phyloP scores from a whole-genome alignment of 805 yeast genomes.

The Schwanniomyces polymorphus region DNA sequence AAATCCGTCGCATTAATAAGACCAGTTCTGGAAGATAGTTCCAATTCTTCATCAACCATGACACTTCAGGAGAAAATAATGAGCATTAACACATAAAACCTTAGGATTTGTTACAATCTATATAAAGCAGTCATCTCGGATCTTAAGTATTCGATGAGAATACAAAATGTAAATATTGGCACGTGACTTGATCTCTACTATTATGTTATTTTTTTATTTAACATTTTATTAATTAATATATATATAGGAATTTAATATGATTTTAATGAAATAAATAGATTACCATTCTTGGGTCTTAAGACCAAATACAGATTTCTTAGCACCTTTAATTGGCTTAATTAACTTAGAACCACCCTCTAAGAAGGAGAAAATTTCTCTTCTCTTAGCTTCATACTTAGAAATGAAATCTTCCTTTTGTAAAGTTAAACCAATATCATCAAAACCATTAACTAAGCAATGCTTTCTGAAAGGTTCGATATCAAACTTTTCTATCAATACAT shows the following conservation, averaged over 20 bases:
- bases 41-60: neutral
- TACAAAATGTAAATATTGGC: neutral
- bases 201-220: neutral
- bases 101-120: neutral
- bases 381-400: conserved; percentile 66
- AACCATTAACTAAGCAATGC: conserved; percentile 91
- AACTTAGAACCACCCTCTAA: conserved; percentile 84
- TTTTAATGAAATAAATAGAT: conserved; percentile 7
- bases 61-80: neutral
- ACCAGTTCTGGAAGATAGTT: neutral
- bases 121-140: neutral
- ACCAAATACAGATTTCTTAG: conserved; percentile 69
- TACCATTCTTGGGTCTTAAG: conserved; percentile 76
- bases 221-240: neutral
- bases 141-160: neutral
- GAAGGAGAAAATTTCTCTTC: conserved; percentile 84
- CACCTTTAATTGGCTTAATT: conserved; percentile 62
- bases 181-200: neutral
- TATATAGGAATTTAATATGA: neutral
- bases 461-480: conserved; percentile 91
- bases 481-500: conserved; percentile 74
- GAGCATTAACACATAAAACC: neutral
- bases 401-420: conserved; percentile 84
- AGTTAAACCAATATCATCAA: conserved; percentile 96
- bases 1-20: conserved; percentile 18